Evolutionary conservation across 441 rosid genomes (phyloP).

Genomic region (Cnidoscolus chayamansa): DNA sequence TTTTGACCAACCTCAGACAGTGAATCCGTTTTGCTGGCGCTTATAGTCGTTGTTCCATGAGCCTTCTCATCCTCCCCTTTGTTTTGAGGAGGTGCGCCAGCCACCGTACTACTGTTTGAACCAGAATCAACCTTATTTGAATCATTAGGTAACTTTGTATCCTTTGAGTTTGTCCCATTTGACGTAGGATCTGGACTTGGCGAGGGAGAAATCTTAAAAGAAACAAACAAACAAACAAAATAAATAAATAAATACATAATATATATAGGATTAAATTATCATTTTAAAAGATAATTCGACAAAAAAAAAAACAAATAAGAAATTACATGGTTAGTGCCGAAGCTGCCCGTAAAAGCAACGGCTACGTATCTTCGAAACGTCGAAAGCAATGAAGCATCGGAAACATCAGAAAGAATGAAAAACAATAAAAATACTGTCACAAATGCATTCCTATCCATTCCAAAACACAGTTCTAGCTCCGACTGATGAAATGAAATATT

Average conservation of each 20-base stretch:
- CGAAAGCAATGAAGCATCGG: constrained; percentile 35
- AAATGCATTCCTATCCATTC: constrained; percentile 49
- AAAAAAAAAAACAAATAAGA: constrained; percentile 8
- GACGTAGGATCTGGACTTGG: constrained; percentile 33
- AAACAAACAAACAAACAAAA: constrained; percentile 12
- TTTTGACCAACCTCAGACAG: constrained; percentile 30
- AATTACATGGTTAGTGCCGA: constrained; percentile 35
- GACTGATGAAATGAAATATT: not conserved
- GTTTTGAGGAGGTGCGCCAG: constrained; percentile 27
- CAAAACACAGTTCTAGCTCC: not conserved
- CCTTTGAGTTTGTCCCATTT: constrained; percentile 24
- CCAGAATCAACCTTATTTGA: constrained; percentile 23
- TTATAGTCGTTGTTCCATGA: constrained; percentile 10
- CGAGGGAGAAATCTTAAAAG: constrained; percentile 40
- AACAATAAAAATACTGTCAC: constrained; percentile 27
- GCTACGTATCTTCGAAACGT: constrained; percentile 34
- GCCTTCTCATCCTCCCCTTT: constrained; percentile 23
- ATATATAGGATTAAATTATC: constrained; percentile 4
- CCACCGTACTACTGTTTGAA: constrained; percentile 21
- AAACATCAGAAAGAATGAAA: constrained; percentile 37
- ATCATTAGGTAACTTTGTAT: constrained; percentile 12
- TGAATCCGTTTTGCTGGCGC: constrained; percentile 25
- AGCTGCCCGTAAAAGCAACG: constrained; percentile 22
- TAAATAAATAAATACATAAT: not conserved
- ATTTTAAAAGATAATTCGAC: not conserved